phyloP scores from a whole-genome alignment of 2,329 filamentous ascomycete genomes.

The Kalmusia sp. region DNA sequence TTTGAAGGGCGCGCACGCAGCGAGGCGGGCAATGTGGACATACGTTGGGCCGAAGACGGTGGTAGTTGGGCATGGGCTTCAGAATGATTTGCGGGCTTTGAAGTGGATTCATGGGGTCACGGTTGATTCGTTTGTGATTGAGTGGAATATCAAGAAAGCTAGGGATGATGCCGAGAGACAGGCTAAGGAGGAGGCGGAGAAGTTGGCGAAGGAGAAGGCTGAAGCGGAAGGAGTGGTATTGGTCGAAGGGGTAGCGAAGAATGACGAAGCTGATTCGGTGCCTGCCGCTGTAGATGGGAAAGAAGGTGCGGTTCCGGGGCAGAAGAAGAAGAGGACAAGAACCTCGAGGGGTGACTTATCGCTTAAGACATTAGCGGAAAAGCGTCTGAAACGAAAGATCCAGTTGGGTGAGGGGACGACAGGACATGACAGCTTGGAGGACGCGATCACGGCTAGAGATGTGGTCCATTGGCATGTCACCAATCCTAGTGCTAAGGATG shows the following conservation, averaged over 20 bases:
- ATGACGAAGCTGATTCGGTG: background rate
- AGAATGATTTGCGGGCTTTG: slow-evolving; percentile 53
- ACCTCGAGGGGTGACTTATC: slow-evolving; percentile 13
- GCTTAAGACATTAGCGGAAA: slow-evolving; percentile 82
- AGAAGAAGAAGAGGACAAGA: slow-evolving; percentile 5
- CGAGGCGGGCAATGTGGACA: slow-evolving; percentile 52
- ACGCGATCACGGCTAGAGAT: slow-evolving; percentile 86
- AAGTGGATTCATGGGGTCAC: slow-evolving; percentile 57
- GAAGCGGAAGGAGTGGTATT: background rate
- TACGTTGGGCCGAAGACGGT: slow-evolving; percentile 57
- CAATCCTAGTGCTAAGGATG: slow-evolving; percentile 5
- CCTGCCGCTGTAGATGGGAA: background rate
- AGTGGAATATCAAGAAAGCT: slow-evolving; percentile 9
- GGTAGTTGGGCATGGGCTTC: slow-evolving; percentile 56
- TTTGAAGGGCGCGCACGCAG: slow-evolving; percentile 52
- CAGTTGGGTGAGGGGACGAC: slow-evolving; percentile 68
- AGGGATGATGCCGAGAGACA: slow-evolving; percentile 11
- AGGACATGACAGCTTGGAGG: slow-evolving; percentile 90
- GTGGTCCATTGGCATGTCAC: slow-evolving; percentile 79
- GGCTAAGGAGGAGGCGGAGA: background rate
- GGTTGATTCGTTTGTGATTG: slow-evolving; percentile 53
- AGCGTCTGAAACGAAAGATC: slow-evolving; percentile 83
- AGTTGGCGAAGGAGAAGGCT: background rate
- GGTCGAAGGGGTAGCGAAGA: background rate
- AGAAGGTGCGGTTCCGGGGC: background rate